Evolutionary conservation across 2,329 filamentous ascomycete species (phyloP).

Genomic region (Westerdykella aurantiaca): DNA sequence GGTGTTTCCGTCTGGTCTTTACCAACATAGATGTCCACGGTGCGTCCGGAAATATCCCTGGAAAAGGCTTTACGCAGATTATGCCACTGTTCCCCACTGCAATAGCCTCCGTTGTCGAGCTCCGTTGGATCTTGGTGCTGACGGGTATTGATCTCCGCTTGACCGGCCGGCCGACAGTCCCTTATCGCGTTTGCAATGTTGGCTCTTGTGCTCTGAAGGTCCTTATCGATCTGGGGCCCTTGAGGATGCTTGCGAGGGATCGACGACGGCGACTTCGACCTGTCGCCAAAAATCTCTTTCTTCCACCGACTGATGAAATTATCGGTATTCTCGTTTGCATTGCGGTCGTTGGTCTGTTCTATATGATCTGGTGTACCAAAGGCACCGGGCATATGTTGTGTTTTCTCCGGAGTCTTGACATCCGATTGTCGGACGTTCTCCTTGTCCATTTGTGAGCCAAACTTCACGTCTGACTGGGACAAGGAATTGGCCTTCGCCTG

Average conservation of each 20-base stretch:
- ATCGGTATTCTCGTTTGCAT: conserved; percentile 20
- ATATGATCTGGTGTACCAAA: conserved; percentile 32
- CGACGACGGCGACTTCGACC: conserved; percentile 3
- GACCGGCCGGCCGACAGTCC: conserved; percentile 31
- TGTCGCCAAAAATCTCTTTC: conserved; percentile 33
- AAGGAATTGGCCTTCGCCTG: conserved; percentile 17
- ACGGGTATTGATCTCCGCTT: conserved; percentile 28
- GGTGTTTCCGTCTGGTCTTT: conserved; percentile 22
- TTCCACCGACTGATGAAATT: conserved; percentile 34
- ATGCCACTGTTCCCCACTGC: conserved; percentile 34
- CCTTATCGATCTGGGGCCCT: conserved; percentile 30
- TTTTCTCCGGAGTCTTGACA: conserved; percentile 24
- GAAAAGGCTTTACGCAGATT: conserved; percentile 35
- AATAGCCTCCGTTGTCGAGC: conserved; percentile 35
- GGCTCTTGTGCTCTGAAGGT: conserved; percentile 30
- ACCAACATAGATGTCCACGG: conserved; percentile 34
- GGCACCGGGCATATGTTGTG: conserved; percentile 31
- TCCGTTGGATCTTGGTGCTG: conserved; percentile 35
- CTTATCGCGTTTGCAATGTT: conserved; percentile 36
- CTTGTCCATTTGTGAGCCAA: neutral
- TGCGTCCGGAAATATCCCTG: conserved; percentile 27
- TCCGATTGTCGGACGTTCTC: conserved; percentile 12
- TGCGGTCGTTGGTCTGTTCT: neutral
- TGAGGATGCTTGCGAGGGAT: conserved; percentile 2
- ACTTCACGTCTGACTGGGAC: neutral